Base-by-base conservation (phyloP, 306 rosid genomes). In the Boehmeria nivea region DNA sequence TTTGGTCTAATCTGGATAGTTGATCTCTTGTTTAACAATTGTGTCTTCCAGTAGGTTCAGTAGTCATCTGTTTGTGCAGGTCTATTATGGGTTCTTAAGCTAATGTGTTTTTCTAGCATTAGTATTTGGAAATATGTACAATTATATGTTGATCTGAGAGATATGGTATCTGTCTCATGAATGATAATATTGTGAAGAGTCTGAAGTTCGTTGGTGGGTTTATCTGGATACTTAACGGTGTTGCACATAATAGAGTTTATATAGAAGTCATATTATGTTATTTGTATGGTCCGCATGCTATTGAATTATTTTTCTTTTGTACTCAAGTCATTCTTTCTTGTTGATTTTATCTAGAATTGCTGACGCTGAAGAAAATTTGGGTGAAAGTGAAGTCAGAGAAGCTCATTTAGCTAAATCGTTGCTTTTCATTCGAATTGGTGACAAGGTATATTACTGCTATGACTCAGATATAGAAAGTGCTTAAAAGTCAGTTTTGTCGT, bases 331-430 rank as follows among this genome's bases (percentile, higher is more conserved):
- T 46, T 71, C 12, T 28, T 36, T 65, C 50, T 63, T 51, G 61
- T 40, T 76, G 66, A 57, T 24, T 62, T 43, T 67, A 51, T 71
- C 44, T 28, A 93, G 99, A 83, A 87, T 87, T 73, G 95, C 96
- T 59, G 99, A 93, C 56, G 96, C 99, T 0, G 99, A 93, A 69
- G 96, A 87, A 52, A 93, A 93, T 78, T 76, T 93, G 28, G 99
- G 99, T 7, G 99, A 93, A 78, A 93, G 96, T 79, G 99, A 93
- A 82, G 99, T 93, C 37, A 83, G 99, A 28, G 99, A 93, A 76
- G 99, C 99, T 57, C 99, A 91, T 68, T 59, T 91, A 70, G 99
- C 99, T 18, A 91, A 91, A 66, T 85, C 99, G 60, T 62, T 87
- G 75, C 85, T 76, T 66, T 87, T 83, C 73, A 87, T 91, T 67